Conservation (phyloP, 495 filamentous ascomycete species). For the Chlorociboria aeruginascens region DNA sequence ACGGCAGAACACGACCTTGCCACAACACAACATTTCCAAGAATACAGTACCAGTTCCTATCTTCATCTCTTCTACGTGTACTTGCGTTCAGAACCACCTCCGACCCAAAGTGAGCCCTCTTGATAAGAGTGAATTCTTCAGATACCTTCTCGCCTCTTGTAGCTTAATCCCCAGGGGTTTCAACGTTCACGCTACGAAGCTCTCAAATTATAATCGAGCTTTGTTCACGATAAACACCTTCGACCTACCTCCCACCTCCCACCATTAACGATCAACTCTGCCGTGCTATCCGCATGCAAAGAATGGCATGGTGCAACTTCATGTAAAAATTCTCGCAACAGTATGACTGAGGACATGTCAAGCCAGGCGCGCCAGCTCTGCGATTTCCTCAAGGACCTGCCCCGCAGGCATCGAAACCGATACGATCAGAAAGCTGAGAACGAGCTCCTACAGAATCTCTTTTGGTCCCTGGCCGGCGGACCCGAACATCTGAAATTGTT, state of each 20-base stretch:
- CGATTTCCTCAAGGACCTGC: slow-evolving; percentile 64
- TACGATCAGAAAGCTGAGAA: slow-evolving; percentile 58
- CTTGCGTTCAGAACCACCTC: no score
- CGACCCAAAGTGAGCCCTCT: no score
- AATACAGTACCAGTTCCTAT: no score
- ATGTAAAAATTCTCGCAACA: background rate
- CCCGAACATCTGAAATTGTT: slow-evolving; percentile 60
- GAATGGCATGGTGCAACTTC: slow-evolving; percentile 1
- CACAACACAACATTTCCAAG: no score
- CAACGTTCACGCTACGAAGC: background rate
- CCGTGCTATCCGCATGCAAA: background rate
- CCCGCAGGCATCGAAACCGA: slow-evolving; percentile 48
- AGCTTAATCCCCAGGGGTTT: background rate
- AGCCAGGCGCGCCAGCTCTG: slow-evolving; percentile 73
- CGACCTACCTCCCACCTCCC: background rate
- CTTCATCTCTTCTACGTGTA: no score
- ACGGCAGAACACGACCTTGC: no score
- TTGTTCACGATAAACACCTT: background rate
- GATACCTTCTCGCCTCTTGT: no score
- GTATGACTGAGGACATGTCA: slow-evolving; percentile 36
- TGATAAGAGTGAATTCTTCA: no score
- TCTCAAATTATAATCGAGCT: background rate
- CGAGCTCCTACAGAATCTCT: slow-evolving; percentile 65
- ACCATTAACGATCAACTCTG: no score
- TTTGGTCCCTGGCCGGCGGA: slow-evolving; percentile 69